Evolutionary conservation across 192 early-diverging fungal genomes (phyloP), one percentile per base, ranked within the genome.

Genomic region (Podila horticola): DNA sequence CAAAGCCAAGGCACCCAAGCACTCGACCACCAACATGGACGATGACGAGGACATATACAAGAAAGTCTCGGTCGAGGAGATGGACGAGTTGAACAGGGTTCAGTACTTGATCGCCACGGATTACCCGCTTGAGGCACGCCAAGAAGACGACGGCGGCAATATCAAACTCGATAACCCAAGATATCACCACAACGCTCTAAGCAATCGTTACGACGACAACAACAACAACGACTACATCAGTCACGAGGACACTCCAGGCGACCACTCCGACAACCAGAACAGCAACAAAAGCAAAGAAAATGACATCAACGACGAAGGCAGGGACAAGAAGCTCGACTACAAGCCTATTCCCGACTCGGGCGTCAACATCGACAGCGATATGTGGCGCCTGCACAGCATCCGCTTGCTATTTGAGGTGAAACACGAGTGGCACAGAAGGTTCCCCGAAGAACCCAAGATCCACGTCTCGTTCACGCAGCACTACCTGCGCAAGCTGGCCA

Each of bases 371-470:
- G 70, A 72, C 19, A 31, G 58, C 7, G 71, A 72, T 62, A 55
- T 72, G 51, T 72, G 71, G 71, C 71, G 71, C 8, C 52, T 72
- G n/a, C 24, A 65, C 20, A n/a, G 52, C n/a, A 11, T 55, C n/a
- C 52, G 52, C 10, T 22, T 10, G 5, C 0, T 10, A 4, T 55
- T 55, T 8, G 52, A 55, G 20, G 52, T 22, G 22, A 24, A 24
- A 11, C 1, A 55, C 52, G 24, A 7, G 11, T 3, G 22, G 13
- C 41, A 45, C 52, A 55, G 5, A 17, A n/a, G 0, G 4, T 55
- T 26, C 20, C 52, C 52, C 6, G 9, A 20, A 22, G 52, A 55
- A 2, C 52, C 17, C 52, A 55, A 26, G 52, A 55, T 55, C 52
- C 52, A 55, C 24, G 52, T 55, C 22, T 55, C 52, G 52, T 55